phyloP scores from a whole-genome alignment of 768 basidiomycete genomes.

The Calocera viscosa region DNA sequence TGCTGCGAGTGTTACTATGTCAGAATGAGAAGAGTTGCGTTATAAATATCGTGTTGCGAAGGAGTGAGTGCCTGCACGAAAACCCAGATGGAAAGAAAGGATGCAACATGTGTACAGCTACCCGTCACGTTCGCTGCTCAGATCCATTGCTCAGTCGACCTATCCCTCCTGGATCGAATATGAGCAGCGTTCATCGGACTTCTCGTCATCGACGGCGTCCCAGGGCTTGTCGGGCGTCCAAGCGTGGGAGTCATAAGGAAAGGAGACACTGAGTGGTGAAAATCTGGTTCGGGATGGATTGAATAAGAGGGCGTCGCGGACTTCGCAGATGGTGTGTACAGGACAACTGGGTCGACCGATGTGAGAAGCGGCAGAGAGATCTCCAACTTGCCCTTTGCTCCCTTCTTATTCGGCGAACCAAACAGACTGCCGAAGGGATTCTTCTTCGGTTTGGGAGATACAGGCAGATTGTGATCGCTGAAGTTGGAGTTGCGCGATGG shows the following conservation, averaged over 20 bases:
- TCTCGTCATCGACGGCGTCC: neutral
- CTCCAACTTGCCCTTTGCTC: neutral
- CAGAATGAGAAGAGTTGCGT: too few species aligned
- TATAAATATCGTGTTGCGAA: too few species aligned
- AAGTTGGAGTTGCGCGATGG: neutral
- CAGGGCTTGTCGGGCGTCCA: neutral
- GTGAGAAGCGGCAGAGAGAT: neutral
- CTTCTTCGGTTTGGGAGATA: conserved; percentile 1
- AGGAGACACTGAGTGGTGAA: neutral
- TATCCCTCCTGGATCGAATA: neutral
- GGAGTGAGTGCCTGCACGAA: too few species aligned
- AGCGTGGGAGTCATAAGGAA: neutral
- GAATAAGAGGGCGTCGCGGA: neutral
- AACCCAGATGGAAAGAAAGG: too few species aligned
- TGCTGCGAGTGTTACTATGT: too few species aligned
- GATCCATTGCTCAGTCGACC: neutral
- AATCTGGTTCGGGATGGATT: neutral
- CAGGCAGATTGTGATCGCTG: neutral
- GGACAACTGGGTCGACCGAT: neutral
- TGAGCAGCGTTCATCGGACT: neutral
- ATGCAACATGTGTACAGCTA: too few species aligned
- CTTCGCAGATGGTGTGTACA: neutral
- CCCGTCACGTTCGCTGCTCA: too few species aligned
- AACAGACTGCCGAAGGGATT: neutral
- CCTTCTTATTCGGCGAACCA: neutral